Percentiles rank a stretch among this genome's conserved stretches.
phyloP scores from a whole-genome alignment of 345 rosid genomes.

The Dipteronia dyeriana region DNA sequence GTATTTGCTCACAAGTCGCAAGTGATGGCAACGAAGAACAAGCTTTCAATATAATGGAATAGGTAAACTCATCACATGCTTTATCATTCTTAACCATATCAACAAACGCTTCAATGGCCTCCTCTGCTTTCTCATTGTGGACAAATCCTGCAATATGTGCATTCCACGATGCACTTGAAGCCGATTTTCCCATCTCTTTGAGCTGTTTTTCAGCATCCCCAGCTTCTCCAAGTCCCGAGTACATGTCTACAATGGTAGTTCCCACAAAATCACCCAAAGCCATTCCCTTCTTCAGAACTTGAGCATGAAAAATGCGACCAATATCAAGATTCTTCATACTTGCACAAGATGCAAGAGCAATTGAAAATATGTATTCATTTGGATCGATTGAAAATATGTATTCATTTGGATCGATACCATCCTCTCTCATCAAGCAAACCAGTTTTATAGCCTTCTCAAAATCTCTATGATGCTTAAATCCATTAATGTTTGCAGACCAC shows the following conservation, averaged over 20 bases:
- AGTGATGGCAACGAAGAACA: conserved; percentile 33
- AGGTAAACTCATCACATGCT: conserved; percentile 33
- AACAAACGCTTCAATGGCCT: conserved; percentile 22
- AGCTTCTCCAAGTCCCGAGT: conserved; percentile 24
- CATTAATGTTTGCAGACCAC: conserved; percentile 29
- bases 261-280: conserved; percentile 25
- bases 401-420: conserved; percentile 28
- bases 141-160: conserved; percentile 26
- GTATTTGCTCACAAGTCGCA: conserved; percentile 29
- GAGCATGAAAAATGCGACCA: conserved; percentile 23
- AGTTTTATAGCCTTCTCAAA: conserved; percentile 25
- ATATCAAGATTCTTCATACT: conserved; percentile 16
- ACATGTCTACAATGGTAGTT: conserved; percentile 32
- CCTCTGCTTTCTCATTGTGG: conserved; percentile 22
- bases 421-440: conserved; percentile 27
- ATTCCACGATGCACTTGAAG: conserved; percentile 23
- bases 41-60: conserved; percentile 31
- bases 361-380: conserved; percentile 27
- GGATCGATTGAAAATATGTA: conserved; percentile 29
- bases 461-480: conserved; percentile 24
- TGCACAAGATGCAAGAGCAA: conserved; percentile 30
- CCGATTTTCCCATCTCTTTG: conserved; percentile 19
- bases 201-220: conserved; percentile 24
- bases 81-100: conserved; percentile 23
- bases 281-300: conserved; percentile 28